Base-by-base conservation (phyloP, 441 rosid genomes). In the Arabidopsis hybrid region DNA sequence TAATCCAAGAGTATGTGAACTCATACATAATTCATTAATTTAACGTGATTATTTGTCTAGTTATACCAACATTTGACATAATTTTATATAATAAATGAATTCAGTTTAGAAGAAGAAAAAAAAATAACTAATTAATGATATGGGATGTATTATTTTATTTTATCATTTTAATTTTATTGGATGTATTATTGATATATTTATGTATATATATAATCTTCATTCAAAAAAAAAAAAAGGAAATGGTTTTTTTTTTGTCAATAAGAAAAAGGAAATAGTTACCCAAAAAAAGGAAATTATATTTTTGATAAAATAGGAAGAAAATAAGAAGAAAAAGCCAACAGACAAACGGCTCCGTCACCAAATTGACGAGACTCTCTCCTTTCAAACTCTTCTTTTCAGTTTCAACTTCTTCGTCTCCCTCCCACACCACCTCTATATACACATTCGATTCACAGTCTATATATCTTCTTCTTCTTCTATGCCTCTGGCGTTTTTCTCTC, bases 341-440 rank as follows among this genome's bases (percentile, higher is more conserved):
- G 68, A 67, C 60, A 66, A 73, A 67, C 78, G 78, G 68, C 78
- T 67, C 31, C 67, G 38, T 60, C 73, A 51, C 49, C 53, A 65
- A 32, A 1, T 14, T 47, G 2, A 65, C 32, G 47, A 50, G 58
- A 21, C 6, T 14, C 7, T 40, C 45, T 36, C 31, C 6, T 57
- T 76, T 71, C 52, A 77, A 71, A 65, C 60, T 64, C 56, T 66
- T 72, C 2, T 13, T 43, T n/a, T 83, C 84, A 67, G 83, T 79
- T 77, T 83, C 81, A 71, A 58, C 34, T 67, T 71, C 38, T 67
- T 71, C 73, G 68, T 71, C 80, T 77, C 77, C 68, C 72, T 60
- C 71, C 51, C 8, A 1, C 50, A 6, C 7, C 6, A n/a, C 17
- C 69, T 65, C 63, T 58, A 10, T 32, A 29, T 21, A 53, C 16